Base-by-base conservation (phyloP, 2,329 filamentous ascomycete species). In the Pseudogymnoascus sp. region DNA sequence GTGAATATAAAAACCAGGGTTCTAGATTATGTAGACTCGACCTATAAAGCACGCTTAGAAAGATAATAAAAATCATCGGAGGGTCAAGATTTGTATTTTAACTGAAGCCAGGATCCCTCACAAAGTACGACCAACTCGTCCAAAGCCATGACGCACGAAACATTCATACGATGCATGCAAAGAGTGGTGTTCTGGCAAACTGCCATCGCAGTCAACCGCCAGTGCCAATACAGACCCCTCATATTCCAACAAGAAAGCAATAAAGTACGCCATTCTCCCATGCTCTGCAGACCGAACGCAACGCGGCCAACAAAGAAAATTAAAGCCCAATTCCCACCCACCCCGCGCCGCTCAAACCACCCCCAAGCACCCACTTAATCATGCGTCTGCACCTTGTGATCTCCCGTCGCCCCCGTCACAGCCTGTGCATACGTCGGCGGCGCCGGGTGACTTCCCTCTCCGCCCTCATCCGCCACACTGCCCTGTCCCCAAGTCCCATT, bases 381-480 rank as follows among this genome's bases (percentile, higher is more conserved):
- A 38, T 62, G 67, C 6, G 69, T 67, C 81, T 97, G 95, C 61
- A 97, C 82, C 83, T 97, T 97, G 77, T 97, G 79, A 73, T 97
- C 93, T 1, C 91, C 92, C 71, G 87, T 88, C 65, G 97, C 93
- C 1, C 91, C 92, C 71, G 87, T 88, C 65, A 97, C 88, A 59
- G 91, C 93, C 77, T 97, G 91, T 15, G 90, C 89, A 75, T 97
- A 97, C 13, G 88, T 91, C 3, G 95, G 93, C 38, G 78, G 75
- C 33, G 84, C 80, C 11, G 78, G 78, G 60, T 79, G 72, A 68
- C 75, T 77, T 42, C 80, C 76, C 71, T 79, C 77, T 66, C 78
- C 79, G 64, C 66, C 69, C 26, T 64, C 69, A 61, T 71, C 73
- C 57, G 74, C 70, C 17, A 70, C 70, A 66, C 76, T 63, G 74